Evolutionary conservation across 768 basidiomycete species (phyloP).

Genomic region (Cystofilobasidium bisporidii): DNA sequence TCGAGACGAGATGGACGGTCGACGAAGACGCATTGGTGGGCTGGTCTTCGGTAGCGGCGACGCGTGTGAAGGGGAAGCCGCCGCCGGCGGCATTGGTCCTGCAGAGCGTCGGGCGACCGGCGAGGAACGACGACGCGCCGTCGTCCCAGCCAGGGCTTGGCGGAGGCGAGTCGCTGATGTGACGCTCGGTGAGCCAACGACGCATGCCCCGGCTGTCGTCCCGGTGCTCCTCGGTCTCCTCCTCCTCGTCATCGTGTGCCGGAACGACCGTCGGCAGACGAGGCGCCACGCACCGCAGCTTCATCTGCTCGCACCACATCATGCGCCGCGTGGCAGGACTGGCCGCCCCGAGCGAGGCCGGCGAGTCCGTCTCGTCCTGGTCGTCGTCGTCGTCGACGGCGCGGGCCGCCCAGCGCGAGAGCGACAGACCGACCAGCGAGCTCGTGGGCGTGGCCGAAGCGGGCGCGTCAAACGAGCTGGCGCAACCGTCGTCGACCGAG

Average conservation of each 20-base stretch:
- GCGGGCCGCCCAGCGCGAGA: background rate
- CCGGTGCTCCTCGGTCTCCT: background rate
- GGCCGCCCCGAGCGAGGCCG: background rate
- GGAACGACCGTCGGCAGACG: background rate
- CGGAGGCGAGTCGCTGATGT: background rate
- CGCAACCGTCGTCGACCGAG: no score
- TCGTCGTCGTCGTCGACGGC: background rate
- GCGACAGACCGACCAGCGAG: background rate
- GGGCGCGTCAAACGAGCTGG: background rate
- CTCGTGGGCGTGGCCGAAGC: background rate
- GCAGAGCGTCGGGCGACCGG: background rate
- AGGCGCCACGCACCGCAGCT: background rate
- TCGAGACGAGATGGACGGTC: background rate
- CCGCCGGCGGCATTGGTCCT: background rate
- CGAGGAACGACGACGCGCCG: background rate
- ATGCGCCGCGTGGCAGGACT: background rate
- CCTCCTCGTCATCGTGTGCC: background rate
- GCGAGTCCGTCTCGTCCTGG: background rate
- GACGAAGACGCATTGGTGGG: background rate
- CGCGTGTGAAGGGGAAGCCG: background rate
- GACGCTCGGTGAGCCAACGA: background rate
- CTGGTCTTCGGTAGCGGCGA: no score
- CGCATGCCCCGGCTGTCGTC: constrained; percentile 1
- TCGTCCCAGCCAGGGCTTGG: background rate
- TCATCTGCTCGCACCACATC: constrained; percentile 6